Base-by-base conservation (phyloP, 495 filamentous ascomycete species). In the Trichocladium antarcticum region DNA sequence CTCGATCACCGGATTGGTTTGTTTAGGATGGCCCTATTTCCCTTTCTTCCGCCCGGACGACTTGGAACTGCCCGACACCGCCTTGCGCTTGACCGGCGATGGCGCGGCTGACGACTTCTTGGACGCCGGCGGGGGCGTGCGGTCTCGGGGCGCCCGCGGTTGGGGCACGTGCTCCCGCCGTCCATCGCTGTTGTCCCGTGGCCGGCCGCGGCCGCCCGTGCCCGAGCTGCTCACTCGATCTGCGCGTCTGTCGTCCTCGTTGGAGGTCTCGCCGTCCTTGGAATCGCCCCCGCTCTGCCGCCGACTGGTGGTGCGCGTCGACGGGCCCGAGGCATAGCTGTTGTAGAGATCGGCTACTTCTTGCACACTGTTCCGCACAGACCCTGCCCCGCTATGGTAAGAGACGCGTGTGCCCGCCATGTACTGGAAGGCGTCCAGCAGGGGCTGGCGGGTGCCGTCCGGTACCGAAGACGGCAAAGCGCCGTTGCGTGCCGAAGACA, bases 361-460 rank as follows among this genome's bases (percentile, higher is more conserved):
- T 14, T 32, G 31, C 15, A 45, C 24, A 36, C 47, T 55, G 31
- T 54, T 47, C 15, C 59, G 56, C 35, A 52, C 45, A 9, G 57
- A 43, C 42, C 47, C 39, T 28, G 42, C 42, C 4, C 53, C 58
- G 16, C 47, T 21, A 21, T 57, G 55, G 44, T 66, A 64, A 3
- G 61, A 37, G 11, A 57, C 56, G 12, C 53, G 59, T n/a, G 58
- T 39, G 9, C 66, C 66, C 14, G 35, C 61, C 5, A 62, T 69
- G 52, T 61, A 73, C 39, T 67, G 66, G 40, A 73, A 71, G 1
- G 67, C 63, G 45, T 71, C 67, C 20, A 48, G 32, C 14, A 8
- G 19, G 22, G 45, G 38, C 14, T 53, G 50, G 19, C 45, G 46
- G 16, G 45, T 35, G 0, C 27, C 10, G 17, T 44, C 53, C 12